phyloP scores from a whole-genome alignment of 164 flowering plant genomes.

The Buxus sempervirens region DNA sequence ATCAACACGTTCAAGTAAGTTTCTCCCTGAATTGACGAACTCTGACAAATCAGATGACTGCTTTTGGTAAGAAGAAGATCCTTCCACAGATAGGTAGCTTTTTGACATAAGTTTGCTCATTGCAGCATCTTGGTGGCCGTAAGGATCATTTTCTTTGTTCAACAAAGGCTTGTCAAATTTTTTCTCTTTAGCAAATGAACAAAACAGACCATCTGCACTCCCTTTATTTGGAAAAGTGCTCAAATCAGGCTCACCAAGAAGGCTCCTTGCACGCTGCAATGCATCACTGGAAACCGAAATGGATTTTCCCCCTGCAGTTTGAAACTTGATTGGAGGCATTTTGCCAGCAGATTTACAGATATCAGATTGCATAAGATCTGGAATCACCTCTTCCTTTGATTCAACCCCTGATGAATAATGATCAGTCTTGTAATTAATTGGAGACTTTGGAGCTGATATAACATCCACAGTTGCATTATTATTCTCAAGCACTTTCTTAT shows the following conservation, averaged over 20 bases:
- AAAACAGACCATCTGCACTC: constrained; percentile 23
- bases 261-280: constrained; percentile 78
- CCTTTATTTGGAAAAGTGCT: constrained; percentile 34
- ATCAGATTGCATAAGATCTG: constrained; percentile 22
- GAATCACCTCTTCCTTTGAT: constrained; percentile 13
- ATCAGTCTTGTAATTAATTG: constrained; percentile 12
- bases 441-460: constrained; percentile 19
- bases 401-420: constrained; percentile 19
- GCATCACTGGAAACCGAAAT: constrained; percentile 88
- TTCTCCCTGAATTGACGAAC: constrained; percentile 29
- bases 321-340: constrained; percentile 68
- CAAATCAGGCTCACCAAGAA: constrained; percentile 77
- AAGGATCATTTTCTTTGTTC: constrained; percentile 31
- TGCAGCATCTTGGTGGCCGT: constrained; percentile 20
- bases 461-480: constrained; percentile 1
- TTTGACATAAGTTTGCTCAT: constrained; percentile 22
- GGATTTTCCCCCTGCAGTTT: constrained; percentile 90
- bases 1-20: constrained; percentile 49
- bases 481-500: constrained; percentile 11
- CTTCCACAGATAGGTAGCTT: constrained; percentile 39
- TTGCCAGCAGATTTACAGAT: constrained; percentile 24
- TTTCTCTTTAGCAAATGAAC: constrained; percentile 23
- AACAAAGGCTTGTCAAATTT: constrained; percentile 13
- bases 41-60: constrained; percentile 19
- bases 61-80: constrained; percentile 26